phyloP scores from a whole-genome alignment of 176 grass and related monocot species.

The Avena atlantica region DNA sequence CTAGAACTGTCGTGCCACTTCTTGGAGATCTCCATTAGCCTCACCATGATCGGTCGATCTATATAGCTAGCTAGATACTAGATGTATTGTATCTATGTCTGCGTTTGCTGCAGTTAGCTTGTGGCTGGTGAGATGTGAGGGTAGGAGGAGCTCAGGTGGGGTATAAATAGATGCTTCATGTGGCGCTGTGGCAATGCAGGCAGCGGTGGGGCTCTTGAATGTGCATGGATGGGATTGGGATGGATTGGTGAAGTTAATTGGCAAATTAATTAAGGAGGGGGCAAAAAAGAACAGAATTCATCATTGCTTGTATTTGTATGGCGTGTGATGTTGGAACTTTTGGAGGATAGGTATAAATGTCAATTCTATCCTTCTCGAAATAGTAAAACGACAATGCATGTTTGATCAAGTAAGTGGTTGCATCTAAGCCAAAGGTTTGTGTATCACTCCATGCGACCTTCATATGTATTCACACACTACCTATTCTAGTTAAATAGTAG shows the following conservation, averaged over 20 bases:
- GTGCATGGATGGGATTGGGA: conserved; percentile 39
- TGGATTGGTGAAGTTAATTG: neutral
- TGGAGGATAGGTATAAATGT: conserved; percentile 14
- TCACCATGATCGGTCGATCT: conserved; percentile 50
- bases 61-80: neutral
- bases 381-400: neutral
- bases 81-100: neutral
- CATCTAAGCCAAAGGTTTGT: neutral
- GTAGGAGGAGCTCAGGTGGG: neutral
- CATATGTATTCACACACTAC: neutral
- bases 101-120: conserved; percentile 11
- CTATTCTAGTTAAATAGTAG: neutral
- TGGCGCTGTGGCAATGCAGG: neutral
- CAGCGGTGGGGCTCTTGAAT: conserved; percentile 5
- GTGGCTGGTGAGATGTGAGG: conserved; percentile 4
- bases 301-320: conserved; percentile 25
- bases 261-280: neutral
- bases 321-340: conserved; percentile 27
- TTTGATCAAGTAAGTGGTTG: neutral
- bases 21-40: conserved; percentile 62
- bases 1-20: conserved; percentile 39
- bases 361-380: neutral
- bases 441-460: neutral
- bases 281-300: neutral
- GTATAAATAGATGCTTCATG: conserved; percentile 52